phyloP scores from a whole-genome alignment of 176 grass and related monocot genomes.

The Rhynchospora pubera region DNA sequence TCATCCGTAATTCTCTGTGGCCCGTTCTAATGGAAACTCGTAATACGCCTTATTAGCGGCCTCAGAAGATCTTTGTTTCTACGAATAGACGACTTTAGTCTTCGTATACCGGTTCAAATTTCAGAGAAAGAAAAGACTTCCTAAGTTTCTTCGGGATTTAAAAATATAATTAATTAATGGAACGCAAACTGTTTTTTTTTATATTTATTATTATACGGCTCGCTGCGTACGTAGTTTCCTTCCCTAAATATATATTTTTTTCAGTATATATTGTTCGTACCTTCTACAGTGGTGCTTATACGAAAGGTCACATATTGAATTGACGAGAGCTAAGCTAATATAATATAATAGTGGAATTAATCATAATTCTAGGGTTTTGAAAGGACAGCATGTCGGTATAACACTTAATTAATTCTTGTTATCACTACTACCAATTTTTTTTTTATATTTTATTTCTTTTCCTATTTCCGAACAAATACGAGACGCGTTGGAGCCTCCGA shows the following conservation, averaged over 20 bases:
- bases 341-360: neutral
- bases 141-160: neutral
- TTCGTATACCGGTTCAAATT: neutral
- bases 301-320: neutral
- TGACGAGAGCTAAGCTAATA: neutral
- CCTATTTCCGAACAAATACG: neutral
- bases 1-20: neutral
- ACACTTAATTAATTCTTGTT: constrained; percentile 15
- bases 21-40: neutral
- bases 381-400: constrained; percentile 69
- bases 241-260: neutral
- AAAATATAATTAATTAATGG: neutral
- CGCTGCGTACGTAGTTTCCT: neutral
- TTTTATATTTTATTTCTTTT: neutral
- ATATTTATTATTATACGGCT: neutral
- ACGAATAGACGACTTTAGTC: neutral
- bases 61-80: neutral
- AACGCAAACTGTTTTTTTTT: neutral
- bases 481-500: constrained; percentile 15
- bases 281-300: constrained; percentile 3
- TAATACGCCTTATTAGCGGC: neutral
- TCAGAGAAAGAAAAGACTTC: neutral
- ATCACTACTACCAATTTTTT: constrained; percentile 3
- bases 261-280: neutral
- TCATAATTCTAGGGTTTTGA: constrained; percentile 19